phyloP scores from a whole-genome alignment of 345 rosid species.

The Populus pruinosa region DNA sequence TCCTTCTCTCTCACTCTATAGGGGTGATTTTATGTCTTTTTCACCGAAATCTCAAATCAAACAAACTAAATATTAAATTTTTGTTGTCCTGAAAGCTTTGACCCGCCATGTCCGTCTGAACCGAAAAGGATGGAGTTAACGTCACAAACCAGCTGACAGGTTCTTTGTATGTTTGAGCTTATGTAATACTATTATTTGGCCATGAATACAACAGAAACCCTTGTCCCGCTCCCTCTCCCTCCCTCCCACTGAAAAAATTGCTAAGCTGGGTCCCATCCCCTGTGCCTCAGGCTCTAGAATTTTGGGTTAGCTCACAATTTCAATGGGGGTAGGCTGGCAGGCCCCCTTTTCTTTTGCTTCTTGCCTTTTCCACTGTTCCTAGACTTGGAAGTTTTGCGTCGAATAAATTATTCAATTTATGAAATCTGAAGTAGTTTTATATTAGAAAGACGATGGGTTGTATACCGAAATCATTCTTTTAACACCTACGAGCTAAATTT shows the following conservation, averaged over 20 bases:
- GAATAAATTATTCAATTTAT: not conserved
- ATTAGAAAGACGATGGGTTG: no score
- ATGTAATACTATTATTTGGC: not conserved
- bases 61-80: constrained; percentile 10
- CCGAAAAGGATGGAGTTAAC: constrained; percentile 20
- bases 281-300: not conserved
- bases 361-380: not conserved
- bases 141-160: constrained; percentile 19
- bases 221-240: not conserved
- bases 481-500: not conserved
- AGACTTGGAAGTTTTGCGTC: not conserved
- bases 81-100: constrained; percentile 29
- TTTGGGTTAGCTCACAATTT: constrained; percentile 17
- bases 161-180: constrained; percentile 6
- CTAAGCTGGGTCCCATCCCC: constrained; percentile 29
- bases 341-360: constrained; percentile 10
- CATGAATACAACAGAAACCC: not conserved
- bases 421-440: no score
- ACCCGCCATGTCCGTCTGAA: constrained; percentile 33
- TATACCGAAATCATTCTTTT: not conserved
- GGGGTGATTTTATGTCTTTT: constrained; percentile 34
- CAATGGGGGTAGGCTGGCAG: constrained; percentile 20
- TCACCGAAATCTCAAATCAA: constrained; percentile 49
- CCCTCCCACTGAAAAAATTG: constrained; percentile 9
- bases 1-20: not conserved